phyloP scores from a whole-genome alignment of 805 yeast genomes.

The Saccharomyces paradoxus region DNA sequence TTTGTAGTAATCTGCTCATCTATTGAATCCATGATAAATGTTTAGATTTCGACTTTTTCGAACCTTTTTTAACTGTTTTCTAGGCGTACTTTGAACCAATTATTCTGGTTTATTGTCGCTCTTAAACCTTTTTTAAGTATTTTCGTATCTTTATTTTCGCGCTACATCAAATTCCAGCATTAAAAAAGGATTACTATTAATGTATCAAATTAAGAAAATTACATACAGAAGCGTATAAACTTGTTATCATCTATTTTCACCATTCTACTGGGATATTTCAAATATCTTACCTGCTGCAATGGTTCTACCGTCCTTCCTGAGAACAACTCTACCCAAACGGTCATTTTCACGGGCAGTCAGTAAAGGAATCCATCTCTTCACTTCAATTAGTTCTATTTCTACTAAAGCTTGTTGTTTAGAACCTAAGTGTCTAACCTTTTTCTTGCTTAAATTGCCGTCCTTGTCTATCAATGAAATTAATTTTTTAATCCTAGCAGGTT shows the following conservation, averaged over 20 bases:
- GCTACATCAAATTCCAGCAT: background rate
- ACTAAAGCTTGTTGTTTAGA: slow-evolving; percentile 95
- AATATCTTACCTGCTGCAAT: slow-evolving; percentile 79
- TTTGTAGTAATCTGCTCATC: slow-evolving; percentile 16
- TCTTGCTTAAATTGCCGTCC: slow-evolving; percentile 57
- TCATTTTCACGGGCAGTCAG: slow-evolving; percentile 81
- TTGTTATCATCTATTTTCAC: background rate
- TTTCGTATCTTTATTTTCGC: background rate
- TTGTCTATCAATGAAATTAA: slow-evolving; percentile 58
- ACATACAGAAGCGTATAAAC: background rate
- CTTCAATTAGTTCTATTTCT: slow-evolving; percentile 91
- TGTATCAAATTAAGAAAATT: background rate
- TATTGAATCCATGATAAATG: background rate
- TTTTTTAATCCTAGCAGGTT: slow-evolving; percentile 58
- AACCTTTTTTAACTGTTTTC: background rate
- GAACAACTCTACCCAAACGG: slow-evolving; percentile 89
- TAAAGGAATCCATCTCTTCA: slow-evolving; percentile 84
- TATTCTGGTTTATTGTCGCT: background rate
- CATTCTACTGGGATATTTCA: background rate
- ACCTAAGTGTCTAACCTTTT: slow-evolving; percentile 88
- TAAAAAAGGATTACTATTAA: background rate
- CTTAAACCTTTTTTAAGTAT: background rate
- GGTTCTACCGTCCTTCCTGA: slow-evolving; percentile 96
- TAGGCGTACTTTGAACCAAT: background rate
- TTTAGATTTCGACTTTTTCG: background rate